Percentiles rank a stretch among this genome's conserved stretches.
phyloP scores from a whole-genome alignment of 2,329 filamentous ascomycete species.

The Fusarium subglutinans region DNA sequence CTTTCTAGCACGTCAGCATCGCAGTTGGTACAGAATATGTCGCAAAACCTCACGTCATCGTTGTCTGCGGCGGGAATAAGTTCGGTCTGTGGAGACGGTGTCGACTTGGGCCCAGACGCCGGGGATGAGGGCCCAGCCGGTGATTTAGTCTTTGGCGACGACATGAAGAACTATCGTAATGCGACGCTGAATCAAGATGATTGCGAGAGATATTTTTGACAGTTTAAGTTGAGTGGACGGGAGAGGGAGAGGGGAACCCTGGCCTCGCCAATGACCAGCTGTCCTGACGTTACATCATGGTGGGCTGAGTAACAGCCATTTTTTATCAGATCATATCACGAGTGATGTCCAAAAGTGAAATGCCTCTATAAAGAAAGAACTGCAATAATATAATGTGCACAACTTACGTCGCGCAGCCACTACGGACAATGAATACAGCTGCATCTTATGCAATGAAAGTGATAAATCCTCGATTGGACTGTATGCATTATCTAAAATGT shows the following conservation, averaged over 20 bases:
- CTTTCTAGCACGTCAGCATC: background rate
- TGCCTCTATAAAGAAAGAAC: too few relatives aligned
- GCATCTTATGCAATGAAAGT: background rate
- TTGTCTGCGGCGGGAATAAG: background rate
- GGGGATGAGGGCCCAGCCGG: background rate
- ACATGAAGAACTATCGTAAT: background rate
- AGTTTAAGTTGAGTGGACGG: too few relatives aligned
- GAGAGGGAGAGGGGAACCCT: background rate
- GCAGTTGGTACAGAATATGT: fast-evolving
- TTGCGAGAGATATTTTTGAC: background rate
- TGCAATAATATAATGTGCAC: too few relatives aligned
- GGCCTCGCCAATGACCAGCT: background rate
- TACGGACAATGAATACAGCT: background rate
- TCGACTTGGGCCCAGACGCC: background rate
- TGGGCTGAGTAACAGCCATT: background rate
- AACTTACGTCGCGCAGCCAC: too few relatives aligned
- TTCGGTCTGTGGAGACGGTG: background rate
- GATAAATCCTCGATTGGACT: too few relatives aligned
- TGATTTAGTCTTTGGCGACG: background rate
- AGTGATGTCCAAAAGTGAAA: too few relatives aligned
- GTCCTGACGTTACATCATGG: background rate
- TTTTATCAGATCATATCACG: background rate
- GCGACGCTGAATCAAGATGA: too few relatives aligned
- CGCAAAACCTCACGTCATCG: background rate
- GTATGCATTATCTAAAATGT: too few relatives aligned